Percentiles rank a stretch among this genome's conserved stretches.
These are phyloP conservation scores for Penicillium waksmanii DNA, from an alignment of 495 filamentous ascomycete species.

Conservation along the genomic window DNA sequence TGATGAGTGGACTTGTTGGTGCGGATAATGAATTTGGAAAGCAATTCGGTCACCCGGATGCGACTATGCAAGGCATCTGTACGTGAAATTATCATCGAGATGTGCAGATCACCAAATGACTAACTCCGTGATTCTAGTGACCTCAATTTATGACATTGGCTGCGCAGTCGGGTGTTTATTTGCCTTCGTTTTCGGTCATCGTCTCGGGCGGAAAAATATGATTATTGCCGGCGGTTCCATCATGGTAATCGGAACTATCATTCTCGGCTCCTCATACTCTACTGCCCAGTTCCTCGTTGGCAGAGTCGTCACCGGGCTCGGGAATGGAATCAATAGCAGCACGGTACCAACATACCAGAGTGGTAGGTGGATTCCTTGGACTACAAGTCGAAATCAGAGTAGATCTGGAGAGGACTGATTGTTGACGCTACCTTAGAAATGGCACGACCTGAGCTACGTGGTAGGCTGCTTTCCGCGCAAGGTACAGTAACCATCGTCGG, in stretches of 20 bases:
- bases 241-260: conserved; percentile 45
- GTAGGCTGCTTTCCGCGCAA: conserved; percentile 59
- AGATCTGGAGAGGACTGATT: not conserved
- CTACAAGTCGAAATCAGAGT: too few species aligned
- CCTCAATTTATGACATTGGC: conserved; percentile 52
- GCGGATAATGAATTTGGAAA: conserved; percentile 43
- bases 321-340: conserved; percentile 55
- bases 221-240: conserved; percentile 45
- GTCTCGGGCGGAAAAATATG: conserved; percentile 47
- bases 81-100: not conserved
- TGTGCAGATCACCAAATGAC: not conserved
- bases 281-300: conserved; percentile 54
- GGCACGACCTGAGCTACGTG: conserved; percentile 62
- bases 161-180: conserved; percentile 48
- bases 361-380: conserved; percentile 20
- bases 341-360: conserved; percentile 57
- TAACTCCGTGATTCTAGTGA: conserved; percentile 22
- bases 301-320: conserved; percentile 51
- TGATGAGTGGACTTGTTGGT: conserved; percentile 43
- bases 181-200: conserved; percentile 45
- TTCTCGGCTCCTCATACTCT: conserved; percentile 50
- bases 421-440: conserved; percentile 23
- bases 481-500: conserved; percentile 48
- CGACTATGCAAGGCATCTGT: conserved; percentile 45
- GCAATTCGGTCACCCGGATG: conserved; percentile 43